Base-by-base conservation (phyloP, 179 eudicot genomes). In the Silene noctiflora region DNA sequence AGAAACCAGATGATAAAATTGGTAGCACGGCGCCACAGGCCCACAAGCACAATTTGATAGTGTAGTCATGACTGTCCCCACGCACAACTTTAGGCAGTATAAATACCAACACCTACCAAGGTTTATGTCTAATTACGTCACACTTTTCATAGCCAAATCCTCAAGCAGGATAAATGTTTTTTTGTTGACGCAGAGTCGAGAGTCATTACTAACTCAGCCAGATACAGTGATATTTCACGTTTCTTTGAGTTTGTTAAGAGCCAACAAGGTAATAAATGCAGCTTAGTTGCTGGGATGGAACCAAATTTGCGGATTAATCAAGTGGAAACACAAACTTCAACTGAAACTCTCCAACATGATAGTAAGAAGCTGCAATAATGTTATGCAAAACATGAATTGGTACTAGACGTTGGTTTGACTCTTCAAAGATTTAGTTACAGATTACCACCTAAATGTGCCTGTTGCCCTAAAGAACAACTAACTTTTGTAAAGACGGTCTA, bases 81-180 rank as follows among this genome's bases (percentile, higher is more conserved):
- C 2, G 11, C 21, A 20, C 11, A 20, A 19, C 48, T 42, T 22
- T 19, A 69, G 19, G 42, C 33, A 12, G 63, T 59, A 59, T 59
- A 20, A 59, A 17, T 11, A 7, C 19, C 63, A 59, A 17, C 24
- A 24, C 33, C 16, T 53, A 27, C 29, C 44, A 75, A 29, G 33
- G 27, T 67, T 62, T 69, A 13, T 13, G 78, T 75, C 46, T 8
- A 42, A 67, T 51, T 29, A 19, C 24, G 31, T 29, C 53, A 29
- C 16, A 6, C 11, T 33, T 22, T 70, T 48, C 60, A 22, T 19
- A 70, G 13, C 29, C 61, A 27, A 11, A 16, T 12, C 48, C 7
- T 53, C 20, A 27, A 58, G 59, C 46, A 56, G 64, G 17, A n/a
- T 3, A 22, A 71, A n/a, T n/a, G n/a, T 27, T 31, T 17, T 56